These are phyloP conservation scores for Aureobasidium namibiae DNA, from an alignment of 2,329 filamentous ascomycete genomes.

Conservation along the genomic window DNA sequence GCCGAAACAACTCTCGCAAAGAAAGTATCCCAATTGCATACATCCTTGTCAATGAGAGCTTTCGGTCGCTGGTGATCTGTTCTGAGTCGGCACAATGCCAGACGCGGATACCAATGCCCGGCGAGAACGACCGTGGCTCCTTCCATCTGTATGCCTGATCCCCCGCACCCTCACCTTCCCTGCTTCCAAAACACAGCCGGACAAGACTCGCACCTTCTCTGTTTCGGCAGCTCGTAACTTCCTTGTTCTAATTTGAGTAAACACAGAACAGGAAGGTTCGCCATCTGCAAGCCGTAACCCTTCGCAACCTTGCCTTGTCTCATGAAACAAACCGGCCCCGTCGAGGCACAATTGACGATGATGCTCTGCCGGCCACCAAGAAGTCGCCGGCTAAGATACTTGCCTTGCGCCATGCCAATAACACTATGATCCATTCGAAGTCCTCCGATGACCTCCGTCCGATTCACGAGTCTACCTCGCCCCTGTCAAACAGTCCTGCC, in stretches of 20 bases:
- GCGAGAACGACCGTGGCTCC: constrained; percentile 42
- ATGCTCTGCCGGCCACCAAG: constrained; percentile 59
- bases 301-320: constrained; percentile 73
- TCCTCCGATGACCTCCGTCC: constrained; percentile 48
- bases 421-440: constrained; percentile 46
- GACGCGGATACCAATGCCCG: constrained; percentile 20
- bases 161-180: neutral
- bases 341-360: constrained; percentile 63
- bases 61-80: neutral
- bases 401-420: constrained; percentile 40
- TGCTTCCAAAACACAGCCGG: neutral
- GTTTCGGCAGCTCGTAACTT: neutral
- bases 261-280: constrained; percentile 74
- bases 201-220: neutral
- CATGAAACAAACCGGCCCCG: constrained; percentile 39
- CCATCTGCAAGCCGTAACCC: constrained; percentile 76
- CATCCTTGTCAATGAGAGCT: neutral
- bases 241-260: neutral
- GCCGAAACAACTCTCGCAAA: neutral
- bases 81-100: neutral
- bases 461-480: constrained; percentile 19
- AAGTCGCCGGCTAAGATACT: constrained; percentile 61
- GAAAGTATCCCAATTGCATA: neutral
- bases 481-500: neutral
- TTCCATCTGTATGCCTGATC: constrained; percentile 37